Evolutionary conservation across 2,329 filamentous ascomycete genomes (phyloP).

Genomic region (Drechslerella stenobrocha): DNA sequence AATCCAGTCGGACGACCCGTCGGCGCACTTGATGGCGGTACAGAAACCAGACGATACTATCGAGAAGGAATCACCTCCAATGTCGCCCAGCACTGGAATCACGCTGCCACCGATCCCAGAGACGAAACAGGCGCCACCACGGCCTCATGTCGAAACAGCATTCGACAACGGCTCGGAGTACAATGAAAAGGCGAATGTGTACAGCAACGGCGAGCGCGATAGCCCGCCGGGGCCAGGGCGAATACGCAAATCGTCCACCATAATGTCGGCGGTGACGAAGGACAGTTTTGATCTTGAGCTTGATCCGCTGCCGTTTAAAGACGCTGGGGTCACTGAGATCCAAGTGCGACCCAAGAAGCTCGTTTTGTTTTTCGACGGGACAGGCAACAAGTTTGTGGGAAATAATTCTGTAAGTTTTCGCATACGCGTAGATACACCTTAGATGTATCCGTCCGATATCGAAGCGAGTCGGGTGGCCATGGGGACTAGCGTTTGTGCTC

Average conservation of each 20-base stretch:
- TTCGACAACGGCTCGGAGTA: conserved; percentile 20
- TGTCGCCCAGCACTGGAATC: conserved; percentile 38
- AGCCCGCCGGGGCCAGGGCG: conserved; percentile 30
- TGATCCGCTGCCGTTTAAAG: conserved; percentile 39
- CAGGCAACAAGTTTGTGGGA: conserved; percentile 67
- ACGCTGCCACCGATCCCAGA: conserved; percentile 36
- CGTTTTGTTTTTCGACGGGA: conserved; percentile 67
- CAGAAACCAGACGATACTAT: conserved; percentile 12
- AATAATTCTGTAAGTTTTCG: conserved; percentile 71
- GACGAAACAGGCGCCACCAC: conserved; percentile 14
- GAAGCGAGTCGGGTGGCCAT: too few species aligned
- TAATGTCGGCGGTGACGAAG: conserved; percentile 40
- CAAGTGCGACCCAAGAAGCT: conserved; percentile 57
- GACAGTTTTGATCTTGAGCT: conserved; percentile 44
- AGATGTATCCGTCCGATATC: too few species aligned
- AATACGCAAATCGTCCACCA: conserved; percentile 36
- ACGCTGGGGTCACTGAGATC: conserved; percentile 43
- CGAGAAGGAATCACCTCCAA: conserved; percentile 43
- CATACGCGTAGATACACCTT: conserved; percentile 60
- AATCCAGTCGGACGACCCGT: conserved; percentile 39
- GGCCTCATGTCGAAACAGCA: conserved; percentile 29
- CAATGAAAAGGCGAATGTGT: conserved; percentile 27
- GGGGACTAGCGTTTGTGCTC: too few species aligned
- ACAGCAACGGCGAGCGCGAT: conserved; percentile 16
- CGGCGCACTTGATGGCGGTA: conserved; percentile 27